phyloP scores from a whole-genome alignment of 1,284 basidiomycete genomes.

The Bjerkandera adusta region DNA sequence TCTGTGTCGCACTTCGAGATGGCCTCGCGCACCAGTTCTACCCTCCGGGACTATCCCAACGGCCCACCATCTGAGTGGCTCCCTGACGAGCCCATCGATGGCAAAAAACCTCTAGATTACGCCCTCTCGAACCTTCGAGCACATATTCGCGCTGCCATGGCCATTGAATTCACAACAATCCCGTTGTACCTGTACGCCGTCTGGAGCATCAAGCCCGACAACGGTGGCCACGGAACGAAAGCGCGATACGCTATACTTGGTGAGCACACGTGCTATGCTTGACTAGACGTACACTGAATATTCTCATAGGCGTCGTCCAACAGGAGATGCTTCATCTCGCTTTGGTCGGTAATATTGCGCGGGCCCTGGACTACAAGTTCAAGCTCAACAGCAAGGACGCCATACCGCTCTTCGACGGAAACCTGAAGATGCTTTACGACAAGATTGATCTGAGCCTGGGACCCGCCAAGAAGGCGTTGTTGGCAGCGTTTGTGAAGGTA shows the following conservation, averaged over 20 bases:
- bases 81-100: too few relatives aligned
- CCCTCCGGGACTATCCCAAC: too few relatives aligned
- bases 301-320: slow-evolving; percentile 13
- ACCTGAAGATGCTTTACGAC: slow-evolving; percentile 11
- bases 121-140: too few relatives aligned
- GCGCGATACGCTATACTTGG: slow-evolving; percentile 13
- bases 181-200: slow-evolving; percentile 18
- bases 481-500: slow-evolving; percentile 20
- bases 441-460: slow-evolving; percentile 16
- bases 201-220: slow-evolving; percentile 15
- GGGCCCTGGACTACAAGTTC: slow-evolving; percentile 8
- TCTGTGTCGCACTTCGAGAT: too few relatives aligned
- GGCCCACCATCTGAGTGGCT: too few relatives aligned
- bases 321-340: slow-evolving; percentile 21
- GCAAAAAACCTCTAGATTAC: too few relatives aligned
- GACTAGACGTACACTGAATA: neutral
- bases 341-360: slow-evolving; percentile 15
- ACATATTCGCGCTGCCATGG: too few relatives aligned
- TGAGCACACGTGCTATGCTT: neutral
- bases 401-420: slow-evolving; percentile 7
- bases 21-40: too few relatives aligned
- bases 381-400: slow-evolving; percentile 10
- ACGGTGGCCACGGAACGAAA: slow-evolving; percentile 10
- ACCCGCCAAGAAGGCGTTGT: slow-evolving; percentile 15
- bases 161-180: slow-evolving; percentile 13